Evolutionary conservation across 2,329 filamentous ascomycete genomes (phyloP), one percentile per base, ranked within the genome.

Genomic region (Sclerotinia minor): DNA sequence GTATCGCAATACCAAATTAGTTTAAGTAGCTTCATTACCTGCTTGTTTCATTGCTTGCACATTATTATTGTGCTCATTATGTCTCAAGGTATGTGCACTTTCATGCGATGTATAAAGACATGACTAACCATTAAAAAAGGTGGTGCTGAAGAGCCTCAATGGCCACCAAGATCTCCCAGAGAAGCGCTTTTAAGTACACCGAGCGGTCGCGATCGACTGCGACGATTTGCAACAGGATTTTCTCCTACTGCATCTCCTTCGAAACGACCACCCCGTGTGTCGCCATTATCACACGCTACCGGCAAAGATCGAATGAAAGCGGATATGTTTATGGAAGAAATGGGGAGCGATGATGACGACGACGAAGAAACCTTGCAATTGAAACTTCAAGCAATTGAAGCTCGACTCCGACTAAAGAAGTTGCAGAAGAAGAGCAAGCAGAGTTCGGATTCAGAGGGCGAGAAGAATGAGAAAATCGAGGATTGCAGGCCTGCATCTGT

Each of bases 291-390:
- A 24, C 70, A 70, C 26, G 71, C 68, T 63, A 71, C 63, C 47
- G 67, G 70, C 15, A 65, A 68, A 54, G 69, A 69, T 11, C 44
- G 71, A 53, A 55, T 74, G 54, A 54, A 76, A 72, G 60, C 67
- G 52, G 78, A 77, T 53, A 72, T 78, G 71, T 77, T 78, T 60
- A 75, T 73, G 15, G 77, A 75, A 19, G 75, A 76, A 35, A 76
- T 57, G 21, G 80, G 82, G 4, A 81, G 80, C 5, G 87, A 89
- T 0, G 89, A 92, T 5, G 90, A 84, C 11, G 84, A 87, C n/a
- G 86, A 96, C 8, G 94, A 97, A 78, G 94, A 98, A 81, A 96
- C 88, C 1, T 80, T 98, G 45, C 87, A 96, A 76, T 81, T 99
- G 70, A 89, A 96, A 77, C 81, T 98, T 6, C 89, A 94, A 71